Percentiles rank a stretch among this genome's conserved stretches.
These are phyloP conservation scores for Biancaea sappan DNA, from an alignment of 306 rosid species.

Conservation along the genomic window DNA sequence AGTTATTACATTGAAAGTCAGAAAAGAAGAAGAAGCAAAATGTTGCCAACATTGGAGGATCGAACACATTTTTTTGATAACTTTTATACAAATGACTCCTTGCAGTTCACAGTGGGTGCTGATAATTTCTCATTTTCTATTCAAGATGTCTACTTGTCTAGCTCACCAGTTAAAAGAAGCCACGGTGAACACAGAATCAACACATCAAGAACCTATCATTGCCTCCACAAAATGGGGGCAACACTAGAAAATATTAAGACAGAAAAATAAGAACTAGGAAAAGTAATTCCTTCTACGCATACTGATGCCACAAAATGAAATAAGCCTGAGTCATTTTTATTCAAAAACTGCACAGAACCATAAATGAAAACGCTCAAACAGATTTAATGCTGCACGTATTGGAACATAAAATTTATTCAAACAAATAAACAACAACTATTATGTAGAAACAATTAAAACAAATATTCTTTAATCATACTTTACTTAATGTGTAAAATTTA, in stretches of 20 bases:
- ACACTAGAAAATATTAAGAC: not conserved
- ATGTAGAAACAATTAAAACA: not conserved
- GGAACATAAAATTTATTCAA: not conserved
- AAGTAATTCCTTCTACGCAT: not conserved
- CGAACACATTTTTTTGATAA: not conserved
- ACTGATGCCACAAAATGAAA: not conserved
- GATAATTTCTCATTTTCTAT: constrained; percentile 11
- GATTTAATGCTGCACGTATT: not conserved
- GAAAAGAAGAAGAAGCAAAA: not conserved
- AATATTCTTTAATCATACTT: not conserved
- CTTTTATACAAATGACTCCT: not conserved
- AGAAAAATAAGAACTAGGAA: not conserved
- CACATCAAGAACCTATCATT: not conserved
- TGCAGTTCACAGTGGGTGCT: constrained; percentile 5
- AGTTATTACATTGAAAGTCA: not conserved
- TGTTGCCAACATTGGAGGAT: not conserved
- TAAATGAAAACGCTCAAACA: not conserved
- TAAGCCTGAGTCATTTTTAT: not conserved
- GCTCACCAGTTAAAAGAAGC: not conserved
- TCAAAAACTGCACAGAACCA: not conserved
- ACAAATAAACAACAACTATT: not conserved
- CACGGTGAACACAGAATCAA: not conserved
- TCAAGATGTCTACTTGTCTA: not conserved
- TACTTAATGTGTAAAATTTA: not conserved
- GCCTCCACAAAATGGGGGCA: not conserved